Base-by-base conservation (phyloP, 2,329 filamentous ascomycete genomes). In the Talaromyces amestolkiae region DNA sequence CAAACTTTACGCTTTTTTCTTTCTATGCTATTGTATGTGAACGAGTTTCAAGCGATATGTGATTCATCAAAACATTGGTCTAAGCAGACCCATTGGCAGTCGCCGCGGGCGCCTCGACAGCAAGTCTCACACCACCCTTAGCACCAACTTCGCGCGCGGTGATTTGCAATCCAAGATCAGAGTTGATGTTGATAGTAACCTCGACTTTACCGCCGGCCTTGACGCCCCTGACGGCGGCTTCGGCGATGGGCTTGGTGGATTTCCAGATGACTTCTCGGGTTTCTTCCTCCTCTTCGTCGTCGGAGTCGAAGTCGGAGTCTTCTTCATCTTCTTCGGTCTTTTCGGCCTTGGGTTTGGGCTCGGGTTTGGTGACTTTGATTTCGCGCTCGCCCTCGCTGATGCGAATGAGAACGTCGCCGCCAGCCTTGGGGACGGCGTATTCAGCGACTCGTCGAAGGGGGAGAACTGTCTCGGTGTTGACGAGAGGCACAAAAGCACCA, bases 201-300 rank as follows among this genome's bases (percentile, higher is more conserved):
- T 99, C 95, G 70, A 99, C 88, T 84, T 97, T 97, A 73, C 87
- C 87, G 66, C 88, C 90, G 82, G 94, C 93, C 87, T 94, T 94
- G 71, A 96, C 87, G 66, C 85, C 91, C 78, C 87, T 90, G 76
- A 99, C 81, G 37, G 90, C 91, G 11, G 92, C 90, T 83, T 99
- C 95, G 67, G 93, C 93, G 67, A 99, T 86, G 35, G 89, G 84
- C 69, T 85, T 87, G 71, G 91, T 91, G 58, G 92, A 86, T 85
- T 96, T 97, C 92, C 93, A 97, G 66, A 95, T 84, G 85, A 95
- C 93, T 81, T 96, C 91, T 69, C 93, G 86, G 74, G 89, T 85
- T 64, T 96, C 92, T 41, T 97, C 92, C 51, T 91, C 86, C 19
- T 83, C 84, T 3, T 85, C 83, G 54, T 82, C 86, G 61, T 89